Conservation (phyloP, 2,329 filamentous ascomycete species). For the Fusarium decemcellulare region DNA sequence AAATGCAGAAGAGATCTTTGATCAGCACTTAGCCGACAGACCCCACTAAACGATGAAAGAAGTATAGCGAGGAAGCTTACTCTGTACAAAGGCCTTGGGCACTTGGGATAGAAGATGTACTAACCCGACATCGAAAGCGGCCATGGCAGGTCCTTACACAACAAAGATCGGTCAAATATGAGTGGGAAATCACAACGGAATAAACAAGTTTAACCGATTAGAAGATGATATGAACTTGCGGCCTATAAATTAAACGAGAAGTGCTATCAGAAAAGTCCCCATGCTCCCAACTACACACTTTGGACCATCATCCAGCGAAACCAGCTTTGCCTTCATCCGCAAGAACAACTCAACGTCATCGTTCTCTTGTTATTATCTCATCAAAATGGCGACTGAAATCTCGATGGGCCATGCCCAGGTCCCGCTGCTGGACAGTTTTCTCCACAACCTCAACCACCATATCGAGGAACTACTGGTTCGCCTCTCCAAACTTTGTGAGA, state of each 20-base stretch:
- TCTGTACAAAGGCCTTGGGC: too few species aligned
- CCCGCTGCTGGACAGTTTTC: conserved; percentile 9
- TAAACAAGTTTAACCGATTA: too few species aligned
- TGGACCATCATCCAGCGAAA: too few species aligned
- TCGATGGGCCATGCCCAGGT: background rate
- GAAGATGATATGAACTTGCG: too few species aligned
- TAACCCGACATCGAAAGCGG: background rate
- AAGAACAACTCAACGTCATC: background rate
- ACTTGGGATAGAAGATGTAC: background rate
- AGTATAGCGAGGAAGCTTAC: too few species aligned
- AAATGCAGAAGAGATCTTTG: too few species aligned
- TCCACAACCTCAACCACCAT: background rate
- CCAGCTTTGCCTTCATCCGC: background rate
- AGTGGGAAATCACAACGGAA: too few species aligned
- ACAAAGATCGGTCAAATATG: background rate
- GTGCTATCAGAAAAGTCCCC: too few species aligned
- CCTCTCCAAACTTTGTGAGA: conserved; percentile 12
- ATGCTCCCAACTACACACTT: too few species aligned
- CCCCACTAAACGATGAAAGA: too few species aligned
- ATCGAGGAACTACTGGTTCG: conserved; percentile 9
- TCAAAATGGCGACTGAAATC: background rate
- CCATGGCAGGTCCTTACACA: background rate
- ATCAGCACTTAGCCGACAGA: too few species aligned
- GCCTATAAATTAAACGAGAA: too few species aligned
- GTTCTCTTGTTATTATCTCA: background rate